Conservation (phyloP, 768 basidiomycete genomes). For the Termitomyces bulborhizus region DNA sequence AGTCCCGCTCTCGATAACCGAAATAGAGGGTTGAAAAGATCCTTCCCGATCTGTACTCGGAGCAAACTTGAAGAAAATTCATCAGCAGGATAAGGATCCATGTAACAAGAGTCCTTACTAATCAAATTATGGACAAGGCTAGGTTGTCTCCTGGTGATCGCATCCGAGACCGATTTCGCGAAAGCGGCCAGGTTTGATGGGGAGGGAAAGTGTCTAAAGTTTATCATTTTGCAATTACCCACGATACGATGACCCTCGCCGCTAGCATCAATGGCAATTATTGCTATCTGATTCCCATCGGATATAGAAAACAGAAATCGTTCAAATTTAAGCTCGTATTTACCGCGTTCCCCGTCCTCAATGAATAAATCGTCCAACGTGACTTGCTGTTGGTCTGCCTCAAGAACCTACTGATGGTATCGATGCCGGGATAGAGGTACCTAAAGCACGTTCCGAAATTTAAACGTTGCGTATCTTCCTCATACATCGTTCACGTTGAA, state of each 20-base stretch:
- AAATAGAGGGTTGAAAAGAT: too few species aligned
- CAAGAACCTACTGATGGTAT: background rate
- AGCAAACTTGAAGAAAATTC: too few species aligned
- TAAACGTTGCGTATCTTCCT: background rate
- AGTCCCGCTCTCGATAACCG: too few species aligned
- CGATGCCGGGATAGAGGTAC: background rate
- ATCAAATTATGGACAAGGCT: too few species aligned
- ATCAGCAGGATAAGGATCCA: too few species aligned
- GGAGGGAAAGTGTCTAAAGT: background rate
- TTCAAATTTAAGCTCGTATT: background rate
- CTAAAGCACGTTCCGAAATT: too few species aligned
- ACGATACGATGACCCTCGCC: background rate
- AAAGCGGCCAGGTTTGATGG: background rate
- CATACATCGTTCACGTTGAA: background rate
- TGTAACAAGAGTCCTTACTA: too few species aligned
- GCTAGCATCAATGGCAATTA: background rate
- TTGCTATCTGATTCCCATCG: conserved; percentile 2
- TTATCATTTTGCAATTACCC: background rate
- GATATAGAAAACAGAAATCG: background rate
- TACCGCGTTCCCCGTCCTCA: background rate
- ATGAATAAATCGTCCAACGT: background rate
- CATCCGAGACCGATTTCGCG: too few species aligned
- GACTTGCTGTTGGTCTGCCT: background rate
- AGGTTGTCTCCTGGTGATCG: too few species aligned
- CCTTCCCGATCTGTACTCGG: too few species aligned